Percentiles rank a stretch among this genome's conserved stretches.
Evolutionary conservation across 441 rosid species (phyloP).

Genomic region (Raphanus hybrid): DNA sequence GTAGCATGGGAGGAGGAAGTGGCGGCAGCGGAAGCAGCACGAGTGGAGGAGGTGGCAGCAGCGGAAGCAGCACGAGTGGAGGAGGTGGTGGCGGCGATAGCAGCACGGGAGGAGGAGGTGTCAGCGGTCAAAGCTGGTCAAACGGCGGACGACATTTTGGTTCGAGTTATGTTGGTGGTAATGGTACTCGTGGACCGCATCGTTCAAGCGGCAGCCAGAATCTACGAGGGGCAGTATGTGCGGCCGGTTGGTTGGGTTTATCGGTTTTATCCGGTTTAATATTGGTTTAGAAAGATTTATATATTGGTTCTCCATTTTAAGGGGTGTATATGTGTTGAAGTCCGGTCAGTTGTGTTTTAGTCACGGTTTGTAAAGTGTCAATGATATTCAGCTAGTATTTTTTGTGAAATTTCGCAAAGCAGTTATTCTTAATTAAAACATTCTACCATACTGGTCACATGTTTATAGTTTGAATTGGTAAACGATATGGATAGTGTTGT

Average conservation of each 20-base stretch:
- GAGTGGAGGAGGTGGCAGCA: not conserved
- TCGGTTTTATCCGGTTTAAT: not conserved
- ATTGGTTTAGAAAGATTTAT: not conserved
- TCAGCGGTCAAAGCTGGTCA: not conserved
- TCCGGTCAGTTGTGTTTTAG: no score
- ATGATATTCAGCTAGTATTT: no score
- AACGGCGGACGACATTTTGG: not conserved
- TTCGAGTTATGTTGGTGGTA: not conserved
- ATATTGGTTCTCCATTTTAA: no score
- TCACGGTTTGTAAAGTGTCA: no score
- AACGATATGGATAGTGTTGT: not conserved
- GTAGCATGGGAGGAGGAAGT: not conserved
- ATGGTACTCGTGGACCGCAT: not conserved
- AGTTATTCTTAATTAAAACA: no score
- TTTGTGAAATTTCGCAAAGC: no score
- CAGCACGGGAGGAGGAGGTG: not conserved
- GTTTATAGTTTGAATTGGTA: not conserved
- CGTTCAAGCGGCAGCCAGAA: not conserved
- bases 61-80: constrained; percentile 14
- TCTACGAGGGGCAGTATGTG: not conserved
- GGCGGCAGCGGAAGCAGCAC: not conserved
- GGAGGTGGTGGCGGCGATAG: constrained; percentile 2
- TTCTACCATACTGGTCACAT: not conserved
- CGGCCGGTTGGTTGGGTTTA: not conserved
- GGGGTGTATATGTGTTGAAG: no score